Evolutionary conservation across 2,329 filamentous ascomycete species (phyloP), one percentile per base, ranked within the genome.

Genomic region (Cryphonectria radicalis): DNA sequence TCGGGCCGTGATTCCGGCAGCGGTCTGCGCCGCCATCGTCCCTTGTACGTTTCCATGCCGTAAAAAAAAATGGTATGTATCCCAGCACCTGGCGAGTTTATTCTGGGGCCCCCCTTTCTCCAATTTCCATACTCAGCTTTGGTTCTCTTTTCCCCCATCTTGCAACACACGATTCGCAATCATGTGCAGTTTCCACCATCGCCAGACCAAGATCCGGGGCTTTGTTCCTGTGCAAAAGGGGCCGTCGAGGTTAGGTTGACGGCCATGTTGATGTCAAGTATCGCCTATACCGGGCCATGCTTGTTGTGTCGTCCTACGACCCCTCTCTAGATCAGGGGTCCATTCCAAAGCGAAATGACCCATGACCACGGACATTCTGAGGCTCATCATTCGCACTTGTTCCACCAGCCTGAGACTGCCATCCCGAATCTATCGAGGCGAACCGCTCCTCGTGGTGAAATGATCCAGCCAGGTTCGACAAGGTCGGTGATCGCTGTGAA

Each of bases 1-100:
- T 25, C 65, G 65, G 53, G 35, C 65, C 65, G 65, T 22, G n/a
- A 22, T 35, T 60, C 65, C 65, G 65, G 13, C 5, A 43, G 32
- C n/a, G 40, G 40, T 46, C n/a, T 46, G 59, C 17, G 35, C 3
- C 35, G 19, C 22, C 19, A 4, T 37, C 10, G 37, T 28, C 35
- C 32, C 19, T 62, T n/a, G 59, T 19, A 62, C 8, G 22, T 10
- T n/a, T 13, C 3, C 3, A 35, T 62, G 59, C 22, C 32, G 32
- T 8, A 22, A 22, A 40, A 40, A 40, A 14, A 40, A 28, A 7
- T 60, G 35, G 59, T 13, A 35, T 22, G 32, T 13, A 35, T 22
- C 19, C 22, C 19, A n/a, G 3, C 17, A 32, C 32, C 19, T 62
- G 19, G 22, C 19, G 14, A 19, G 28, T 19, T 8, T 4, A 0